These are phyloP conservation scores for Pythium aquatile DNA, from an alignment of 352 stramenopile genomes.

Conservation along the genomic window DNA sequence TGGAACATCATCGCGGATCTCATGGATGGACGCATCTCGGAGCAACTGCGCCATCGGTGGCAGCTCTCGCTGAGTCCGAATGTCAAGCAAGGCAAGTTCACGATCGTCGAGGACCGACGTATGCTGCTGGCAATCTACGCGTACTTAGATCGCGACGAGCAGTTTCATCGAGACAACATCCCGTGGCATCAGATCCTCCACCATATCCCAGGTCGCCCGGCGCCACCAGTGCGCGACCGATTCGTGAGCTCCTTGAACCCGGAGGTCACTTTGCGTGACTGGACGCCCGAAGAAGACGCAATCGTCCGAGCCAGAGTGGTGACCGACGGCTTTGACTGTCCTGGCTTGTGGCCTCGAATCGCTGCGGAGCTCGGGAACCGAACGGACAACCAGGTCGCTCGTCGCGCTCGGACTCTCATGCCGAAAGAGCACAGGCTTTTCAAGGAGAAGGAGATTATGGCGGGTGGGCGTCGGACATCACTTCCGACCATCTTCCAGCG, in stretches of 20 bases:
- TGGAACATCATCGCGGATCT: slow-evolving; percentile 80
- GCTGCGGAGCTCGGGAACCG: slow-evolving; percentile 27
- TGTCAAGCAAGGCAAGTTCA: slow-evolving; percentile 71
- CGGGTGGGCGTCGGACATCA: not conserved
- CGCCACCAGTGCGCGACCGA: slow-evolving; percentile 57
- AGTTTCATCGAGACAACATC: slow-evolving; percentile 49
- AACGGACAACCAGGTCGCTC: slow-evolving; percentile 30
- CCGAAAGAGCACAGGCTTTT: slow-evolving; percentile 17
- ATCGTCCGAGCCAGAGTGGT: slow-evolving; percentile 36
- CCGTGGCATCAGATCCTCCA: slow-evolving; percentile 67
- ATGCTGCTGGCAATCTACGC: slow-evolving; percentile 56
- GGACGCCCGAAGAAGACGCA: slow-evolving; percentile 52
- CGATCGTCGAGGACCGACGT: slow-evolving; percentile 65
- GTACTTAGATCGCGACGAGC: slow-evolving; percentile 39
- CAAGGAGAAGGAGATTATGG: slow-evolving; percentile 12
- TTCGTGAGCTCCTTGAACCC: slow-evolving; percentile 72
- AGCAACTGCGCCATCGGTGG: slow-evolving; percentile 78
- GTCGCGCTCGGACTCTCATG: slow-evolving; percentile 17
- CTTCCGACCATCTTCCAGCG: slow-evolving; percentile 27
- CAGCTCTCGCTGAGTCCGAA: slow-evolving; percentile 62
- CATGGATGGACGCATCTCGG: slow-evolving; percentile 63
- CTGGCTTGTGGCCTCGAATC: slow-evolving; percentile 25
- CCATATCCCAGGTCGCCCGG: slow-evolving; percentile 51
- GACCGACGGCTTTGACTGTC: slow-evolving; percentile 16
- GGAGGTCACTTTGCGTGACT: slow-evolving; percentile 57